These are phyloP conservation scores for Rhexocercosporidium sp. DNA, from an alignment of 2,329 filamentous ascomycete genomes.

Conservation along the genomic window DNA sequence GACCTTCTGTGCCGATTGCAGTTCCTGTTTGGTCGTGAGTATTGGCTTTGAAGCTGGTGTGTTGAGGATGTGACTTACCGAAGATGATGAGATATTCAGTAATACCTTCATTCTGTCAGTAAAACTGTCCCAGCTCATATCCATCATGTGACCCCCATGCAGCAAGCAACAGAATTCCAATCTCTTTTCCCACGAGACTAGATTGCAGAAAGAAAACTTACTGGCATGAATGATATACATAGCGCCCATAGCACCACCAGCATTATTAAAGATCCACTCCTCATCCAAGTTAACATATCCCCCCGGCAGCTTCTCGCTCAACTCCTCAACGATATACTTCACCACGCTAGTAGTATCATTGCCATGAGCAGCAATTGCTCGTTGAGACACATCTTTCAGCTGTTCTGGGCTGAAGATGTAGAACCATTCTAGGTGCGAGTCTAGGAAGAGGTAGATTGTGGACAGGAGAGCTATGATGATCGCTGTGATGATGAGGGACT, in stretches of 20 bases:
- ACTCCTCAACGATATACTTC: constrained; percentile 70
- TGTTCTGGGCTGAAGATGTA: constrained; percentile 77
- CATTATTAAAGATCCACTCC: constrained; percentile 93
- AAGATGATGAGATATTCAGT: constrained; percentile 93
- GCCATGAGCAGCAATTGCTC: constrained; percentile 70
- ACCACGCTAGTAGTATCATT: constrained; percentile 76
- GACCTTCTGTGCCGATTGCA: constrained; percentile 83
- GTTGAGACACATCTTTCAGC: constrained; percentile 70
- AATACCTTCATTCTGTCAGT: constrained; percentile 54
- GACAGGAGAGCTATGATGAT: constrained; percentile 60
- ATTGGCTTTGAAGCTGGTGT: neutral
- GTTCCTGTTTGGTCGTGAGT: constrained; percentile 54
- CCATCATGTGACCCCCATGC: neutral
- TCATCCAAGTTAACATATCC: constrained; percentile 71
- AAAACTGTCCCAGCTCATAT: neutral
- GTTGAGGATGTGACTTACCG: constrained; percentile 48
- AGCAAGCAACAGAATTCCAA: neutral
- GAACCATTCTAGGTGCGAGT: constrained; percentile 59
- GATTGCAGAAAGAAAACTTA: constrained; percentile 48
- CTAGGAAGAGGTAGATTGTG: constrained; percentile 59
- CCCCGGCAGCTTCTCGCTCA: constrained; percentile 55
- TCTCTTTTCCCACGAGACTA: neutral
- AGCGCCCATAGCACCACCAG: constrained; percentile 87
- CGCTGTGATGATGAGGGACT: constrained; percentile 53
- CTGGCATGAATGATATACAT: constrained; percentile 92